phyloP scores from a whole-genome alignment of 768 basidiomycete species.

The Pholiota microspora region DNA sequence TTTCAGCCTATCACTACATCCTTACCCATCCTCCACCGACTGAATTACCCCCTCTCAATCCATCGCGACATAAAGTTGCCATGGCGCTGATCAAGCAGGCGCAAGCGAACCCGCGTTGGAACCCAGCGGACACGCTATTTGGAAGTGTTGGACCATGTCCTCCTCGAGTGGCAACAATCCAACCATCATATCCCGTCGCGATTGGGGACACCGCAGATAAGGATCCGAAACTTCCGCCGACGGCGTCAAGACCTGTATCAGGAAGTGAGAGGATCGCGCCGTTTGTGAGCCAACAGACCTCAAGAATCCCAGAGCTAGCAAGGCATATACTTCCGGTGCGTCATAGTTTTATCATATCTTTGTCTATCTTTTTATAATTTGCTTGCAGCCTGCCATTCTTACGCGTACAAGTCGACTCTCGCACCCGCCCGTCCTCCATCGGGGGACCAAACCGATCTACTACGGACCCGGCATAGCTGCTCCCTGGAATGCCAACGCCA shows the following conservation, averaged over 20 bases:
- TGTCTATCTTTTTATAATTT: no score
- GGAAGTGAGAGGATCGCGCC: constrained; percentile 55
- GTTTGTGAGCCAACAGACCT: constrained; percentile 59
- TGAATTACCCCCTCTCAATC: constrained; percentile 47
- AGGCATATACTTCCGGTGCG: constrained; percentile 66
- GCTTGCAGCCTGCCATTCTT: constrained; percentile 52
- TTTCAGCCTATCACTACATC: constrained; percentile 75
- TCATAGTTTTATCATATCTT: no score
- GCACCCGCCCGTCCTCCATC: constrained; percentile 64
- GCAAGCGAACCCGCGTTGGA: constrained; percentile 63
- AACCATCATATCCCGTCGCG: constrained; percentile 64
- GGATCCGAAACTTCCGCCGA: constrained; percentile 53
- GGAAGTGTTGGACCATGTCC: constrained; percentile 55
- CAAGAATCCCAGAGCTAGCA: constrained; percentile 66
- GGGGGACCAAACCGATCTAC: constrained; percentile 43
- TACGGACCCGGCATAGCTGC: constrained; percentile 50
- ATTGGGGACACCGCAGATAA: constrained; percentile 41
- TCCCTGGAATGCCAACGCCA: constrained; percentile 49
- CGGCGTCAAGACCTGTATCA: constrained; percentile 42
- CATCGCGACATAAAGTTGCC: constrained; percentile 71
- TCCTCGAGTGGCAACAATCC: constrained; percentile 61
- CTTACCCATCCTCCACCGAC: constrained; percentile 65
- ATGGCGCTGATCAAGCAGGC: constrained; percentile 63
- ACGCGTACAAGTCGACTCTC: constrained; percentile 59
- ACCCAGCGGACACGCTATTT: constrained; percentile 64